Conservation (phyloP, 2,329 filamentous ascomycete species). For the Orbilia oligospora region DNA sequence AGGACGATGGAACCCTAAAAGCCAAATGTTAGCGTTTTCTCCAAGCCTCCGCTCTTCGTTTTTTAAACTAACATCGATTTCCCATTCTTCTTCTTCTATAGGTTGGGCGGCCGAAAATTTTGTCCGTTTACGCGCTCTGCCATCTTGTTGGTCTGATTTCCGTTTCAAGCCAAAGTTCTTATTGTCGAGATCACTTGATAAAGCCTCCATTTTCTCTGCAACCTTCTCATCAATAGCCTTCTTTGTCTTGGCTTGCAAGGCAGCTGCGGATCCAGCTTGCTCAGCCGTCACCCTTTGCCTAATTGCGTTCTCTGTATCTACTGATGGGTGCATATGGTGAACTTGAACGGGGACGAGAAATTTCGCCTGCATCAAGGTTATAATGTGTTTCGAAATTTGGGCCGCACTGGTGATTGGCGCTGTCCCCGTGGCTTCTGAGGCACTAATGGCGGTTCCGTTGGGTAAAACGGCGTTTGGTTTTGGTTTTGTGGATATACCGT, state of each 20-base stretch:
- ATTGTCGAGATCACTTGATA: slow-evolving; percentile 69
- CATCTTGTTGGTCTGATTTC: slow-evolving; percentile 64
- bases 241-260: slow-evolving; percentile 77
- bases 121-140: slow-evolving; percentile 61
- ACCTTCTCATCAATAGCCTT: slow-evolving; percentile 74
- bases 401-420: slow-evolving; percentile 66
- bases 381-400: slow-evolving; percentile 69
- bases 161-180: slow-evolving; percentile 67
- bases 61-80: slow-evolving; percentile 62
- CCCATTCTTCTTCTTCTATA: slow-evolving; percentile 62
- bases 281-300: slow-evolving; percentile 70
- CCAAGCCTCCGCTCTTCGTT: not conserved
- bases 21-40: slow-evolving; percentile 28
- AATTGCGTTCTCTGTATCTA: slow-evolving; percentile 73
- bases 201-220: slow-evolving; percentile 71
- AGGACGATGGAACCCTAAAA: slow-evolving; percentile 79
- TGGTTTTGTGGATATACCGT: slow-evolving; percentile 63
- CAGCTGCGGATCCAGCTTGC: slow-evolving; percentile 71
- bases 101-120: slow-evolving; percentile 28
- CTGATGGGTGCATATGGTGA: slow-evolving; percentile 74
- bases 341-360: slow-evolving; percentile 76
- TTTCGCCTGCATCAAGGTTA: slow-evolving; percentile 74
- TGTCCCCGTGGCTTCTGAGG: slow-evolving; percentile 58
- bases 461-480: slow-evolving; percentile 38
- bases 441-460: slow-evolving; percentile 62